phyloP scores from a whole-genome alignment of 345 rosid species.

The Gossypium ekmanianum region DNA sequence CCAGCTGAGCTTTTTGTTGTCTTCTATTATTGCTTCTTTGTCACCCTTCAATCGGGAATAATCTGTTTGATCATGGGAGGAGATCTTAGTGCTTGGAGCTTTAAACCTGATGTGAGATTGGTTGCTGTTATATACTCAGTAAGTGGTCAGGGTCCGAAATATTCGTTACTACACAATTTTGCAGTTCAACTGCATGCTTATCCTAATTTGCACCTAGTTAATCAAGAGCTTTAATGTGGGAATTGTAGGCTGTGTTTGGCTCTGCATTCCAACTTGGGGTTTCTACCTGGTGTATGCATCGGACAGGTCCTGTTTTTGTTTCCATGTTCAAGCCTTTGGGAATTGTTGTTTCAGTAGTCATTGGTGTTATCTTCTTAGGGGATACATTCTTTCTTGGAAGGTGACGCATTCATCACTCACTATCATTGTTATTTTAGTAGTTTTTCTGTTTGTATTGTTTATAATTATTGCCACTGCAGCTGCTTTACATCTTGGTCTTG shows the following conservation, averaged over 20 bases:
- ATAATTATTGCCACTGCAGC: not conserved
- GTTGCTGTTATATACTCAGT: slow-evolving; percentile 41
- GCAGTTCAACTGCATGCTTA: not conserved
- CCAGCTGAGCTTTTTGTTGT: slow-evolving; percentile 42
- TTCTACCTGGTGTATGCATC: slow-evolving; percentile 54
- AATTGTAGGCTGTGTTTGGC: slow-evolving; percentile 34
- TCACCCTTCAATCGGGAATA: slow-evolving; percentile 45
- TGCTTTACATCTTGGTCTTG: not conserved
- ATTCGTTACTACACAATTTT: not conserved
- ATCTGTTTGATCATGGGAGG: slow-evolving; percentile 33
- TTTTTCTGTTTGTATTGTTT: slow-evolving; percentile 7
- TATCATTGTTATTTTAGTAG: not conserved
- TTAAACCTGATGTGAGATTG: slow-evolving; percentile 29
- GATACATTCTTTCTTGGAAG: slow-evolving; percentile 57
- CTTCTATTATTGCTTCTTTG: slow-evolving; percentile 47
- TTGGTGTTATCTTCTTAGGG: slow-evolving; percentile 44
- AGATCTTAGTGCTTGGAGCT: slow-evolving; percentile 40
- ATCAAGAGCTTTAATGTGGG: not conserved
- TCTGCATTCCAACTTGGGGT: slow-evolving; percentile 61
- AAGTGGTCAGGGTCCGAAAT: slow-evolving; percentile 14
- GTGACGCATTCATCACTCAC: slow-evolving; percentile 21
- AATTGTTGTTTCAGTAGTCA: slow-evolving; percentile 37
- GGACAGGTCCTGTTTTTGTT: slow-evolving; percentile 65
- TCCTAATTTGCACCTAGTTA: not conserved
- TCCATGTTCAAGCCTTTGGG: slow-evolving; percentile 71